Evolutionary conservation across 208 protist species (phyloP), one percentile per base, ranked within the genome.

Genomic region (Leishmania tropica): DNA sequence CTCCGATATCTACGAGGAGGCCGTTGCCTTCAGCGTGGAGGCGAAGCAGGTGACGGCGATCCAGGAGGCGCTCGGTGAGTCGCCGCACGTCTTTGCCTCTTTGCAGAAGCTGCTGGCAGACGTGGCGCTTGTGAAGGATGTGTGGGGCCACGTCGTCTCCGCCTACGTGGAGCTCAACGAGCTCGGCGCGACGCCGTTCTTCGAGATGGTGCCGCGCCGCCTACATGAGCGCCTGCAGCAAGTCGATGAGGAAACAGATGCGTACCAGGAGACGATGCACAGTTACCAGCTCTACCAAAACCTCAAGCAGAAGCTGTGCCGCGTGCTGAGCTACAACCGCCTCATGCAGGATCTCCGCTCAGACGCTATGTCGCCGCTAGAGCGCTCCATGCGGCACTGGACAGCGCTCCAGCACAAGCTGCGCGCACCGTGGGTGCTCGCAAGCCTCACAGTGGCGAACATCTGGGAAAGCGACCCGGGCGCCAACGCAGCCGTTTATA

Each of bases 401-500:
- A 75, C 87, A 58, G 31, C 87, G 56, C 93, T 98, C 60, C 90
- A 94, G 80, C 88, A 94, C 75, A 85, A 96, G 75, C 96, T 99
- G 31, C 96, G 99, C 80, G 98, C 96, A 83, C 85, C 92, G 71
- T 94, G 96, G 87, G 84, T 99, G 54, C 86, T 98, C 31, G 89
- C 97, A 53, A 75, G 82, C 75, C 86, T 99, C 1, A 94, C 92
- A 48, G 94, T 98, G 48, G 83, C 89, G 5, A 88, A 97, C 76
- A 89, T 98, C 58, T 99, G 97, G 97, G 80, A 90, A 42, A 90
- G 95, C 56, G 91, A 96, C 62, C 98, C 99, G 35, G 72, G 97
- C 21, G 95, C 95, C 17, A 94, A 99, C 65, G 98, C 97, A 13
- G 85, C 91, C n/a, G 87, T 99, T 42, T 99, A 98, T 91, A 93